phyloP scores from a whole-genome alignment of 1,139 yeast genomes.

The Pichia sp. region DNA sequence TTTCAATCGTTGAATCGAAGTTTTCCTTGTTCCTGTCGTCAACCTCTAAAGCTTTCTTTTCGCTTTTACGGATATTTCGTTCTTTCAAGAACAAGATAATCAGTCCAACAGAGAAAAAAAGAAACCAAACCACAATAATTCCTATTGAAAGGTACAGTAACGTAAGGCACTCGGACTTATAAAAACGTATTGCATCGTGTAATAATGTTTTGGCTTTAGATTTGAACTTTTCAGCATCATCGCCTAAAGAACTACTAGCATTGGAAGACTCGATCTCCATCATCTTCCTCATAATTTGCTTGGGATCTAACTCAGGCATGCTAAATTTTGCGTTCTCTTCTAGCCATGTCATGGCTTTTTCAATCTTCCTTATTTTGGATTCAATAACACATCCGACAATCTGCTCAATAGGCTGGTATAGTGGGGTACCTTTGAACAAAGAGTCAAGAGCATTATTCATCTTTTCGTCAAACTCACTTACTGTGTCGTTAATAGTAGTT shows the following conservation, averaged over 20 bases:
- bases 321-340: slow-evolving; percentile 55
- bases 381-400: slow-evolving; percentile 80
- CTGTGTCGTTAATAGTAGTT: slow-evolving; percentile 49
- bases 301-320: slow-evolving; percentile 49
- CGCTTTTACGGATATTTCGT: neutral
- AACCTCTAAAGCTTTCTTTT: neutral
- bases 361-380: slow-evolving; percentile 59
- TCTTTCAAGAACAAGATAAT: slow-evolving; percentile 24
- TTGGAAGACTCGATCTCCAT: slow-evolving; percentile 11
- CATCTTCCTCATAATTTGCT: slow-evolving; percentile 25
- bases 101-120: slow-evolving; percentile 42
- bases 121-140: slow-evolving; percentile 45
- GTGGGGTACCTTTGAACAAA: slow-evolving; percentile 64
- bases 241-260: slow-evolving; percentile 12
- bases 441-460: slow-evolving; percentile 52
- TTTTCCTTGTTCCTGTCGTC: neutral
- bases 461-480: slow-evolving; percentile 43
- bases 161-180: slow-evolving; percentile 35
- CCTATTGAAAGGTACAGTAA: slow-evolving; percentile 46
- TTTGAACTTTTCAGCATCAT: slow-evolving; percentile 24
- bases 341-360: slow-evolving; percentile 76
- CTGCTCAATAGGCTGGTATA: slow-evolving; percentile 56
- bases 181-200: slow-evolving; percentile 31
- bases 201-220: slow-evolving; percentile 30
- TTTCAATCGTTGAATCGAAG: neutral